A percentile compares a stretch with the other conserved stretches of the same genome.
Conservation (phyloP, 202 grass and related monocot genomes). For the Brachypodium distachyon region DNA sequence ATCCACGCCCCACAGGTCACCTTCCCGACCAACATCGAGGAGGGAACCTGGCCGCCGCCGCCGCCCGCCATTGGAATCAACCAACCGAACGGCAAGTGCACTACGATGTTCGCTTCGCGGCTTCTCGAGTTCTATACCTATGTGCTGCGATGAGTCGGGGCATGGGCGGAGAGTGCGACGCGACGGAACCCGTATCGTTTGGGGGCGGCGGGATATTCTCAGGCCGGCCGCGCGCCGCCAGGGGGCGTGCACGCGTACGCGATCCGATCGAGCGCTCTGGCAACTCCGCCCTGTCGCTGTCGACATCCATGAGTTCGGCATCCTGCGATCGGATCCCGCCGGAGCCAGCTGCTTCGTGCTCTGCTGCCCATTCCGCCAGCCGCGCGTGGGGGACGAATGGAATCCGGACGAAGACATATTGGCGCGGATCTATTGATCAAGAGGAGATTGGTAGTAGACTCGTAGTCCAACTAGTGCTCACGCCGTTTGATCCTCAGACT, state of each 20-base stretch:
- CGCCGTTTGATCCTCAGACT: no score
- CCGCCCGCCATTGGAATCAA: not conserved
- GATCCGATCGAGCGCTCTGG: not conserved
- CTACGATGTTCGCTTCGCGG: not conserved
- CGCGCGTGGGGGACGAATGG: no score
- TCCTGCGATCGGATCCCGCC: no score
- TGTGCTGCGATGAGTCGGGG: no score
- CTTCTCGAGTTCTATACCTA: no score
- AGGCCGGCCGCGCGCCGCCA: not conserved
- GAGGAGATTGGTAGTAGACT: no score
- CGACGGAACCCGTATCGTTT: not conserved
- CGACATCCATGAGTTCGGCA: not conserved
- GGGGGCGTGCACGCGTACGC: no score
- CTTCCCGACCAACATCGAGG: conserved; percentile 4
- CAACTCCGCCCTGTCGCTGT: not conserved
- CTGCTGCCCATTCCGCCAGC: no score
- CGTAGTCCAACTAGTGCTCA: no score
- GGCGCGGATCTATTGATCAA: no score
- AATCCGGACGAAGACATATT: no score
- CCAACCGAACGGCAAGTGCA: not conserved
- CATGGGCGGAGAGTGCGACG: not conserved
- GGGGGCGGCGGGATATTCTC: not conserved
- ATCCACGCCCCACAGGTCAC: conserved; percentile 71
- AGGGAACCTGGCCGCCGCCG: not conserved
- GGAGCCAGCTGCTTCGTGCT: no score